Conservation (phyloP, 2,329 filamentous ascomycete genomes). For the Capronia americana region DNA sequence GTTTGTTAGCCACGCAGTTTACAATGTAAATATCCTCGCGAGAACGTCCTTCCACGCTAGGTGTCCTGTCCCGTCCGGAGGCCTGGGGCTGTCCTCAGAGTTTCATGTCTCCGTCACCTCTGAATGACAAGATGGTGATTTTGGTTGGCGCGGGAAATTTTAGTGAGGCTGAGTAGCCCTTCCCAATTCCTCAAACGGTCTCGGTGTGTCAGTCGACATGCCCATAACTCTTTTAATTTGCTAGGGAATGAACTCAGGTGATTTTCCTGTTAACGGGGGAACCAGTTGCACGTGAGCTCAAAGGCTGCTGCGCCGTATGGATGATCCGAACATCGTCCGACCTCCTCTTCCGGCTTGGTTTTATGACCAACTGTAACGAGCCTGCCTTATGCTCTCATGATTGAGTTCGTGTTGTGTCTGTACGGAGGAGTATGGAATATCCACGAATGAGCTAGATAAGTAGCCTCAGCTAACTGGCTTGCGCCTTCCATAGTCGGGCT, state of each 20-base stretch:
- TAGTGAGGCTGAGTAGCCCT: background rate
- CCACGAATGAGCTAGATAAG: too few species aligned
- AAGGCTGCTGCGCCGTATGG: background rate
- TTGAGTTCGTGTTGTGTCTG: too few species aligned
- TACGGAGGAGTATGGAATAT: too few species aligned
- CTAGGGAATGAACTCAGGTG: background rate
- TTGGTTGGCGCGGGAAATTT: background rate
- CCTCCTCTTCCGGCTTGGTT: background rate
- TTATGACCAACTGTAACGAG: too few species aligned
- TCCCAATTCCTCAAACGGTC: background rate
- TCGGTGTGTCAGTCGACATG: background rate
- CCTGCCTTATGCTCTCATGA: too few species aligned
- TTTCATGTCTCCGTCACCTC: background rate
- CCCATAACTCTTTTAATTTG: background rate
- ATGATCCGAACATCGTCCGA: background rate
- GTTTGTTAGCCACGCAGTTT: background rate
- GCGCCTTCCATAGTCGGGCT: too few species aligned
- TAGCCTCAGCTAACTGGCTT: too few species aligned
- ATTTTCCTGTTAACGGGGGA: background rate
- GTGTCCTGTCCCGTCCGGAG: background rate
- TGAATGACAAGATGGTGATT: background rate
- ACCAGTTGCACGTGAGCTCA: background rate
- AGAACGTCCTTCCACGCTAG: background rate
- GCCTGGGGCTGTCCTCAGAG: background rate
- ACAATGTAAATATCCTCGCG: background rate